Evolutionary conservation across 306 rosid species (phyloP).

Genomic region (Castanea mollissima): DNA sequence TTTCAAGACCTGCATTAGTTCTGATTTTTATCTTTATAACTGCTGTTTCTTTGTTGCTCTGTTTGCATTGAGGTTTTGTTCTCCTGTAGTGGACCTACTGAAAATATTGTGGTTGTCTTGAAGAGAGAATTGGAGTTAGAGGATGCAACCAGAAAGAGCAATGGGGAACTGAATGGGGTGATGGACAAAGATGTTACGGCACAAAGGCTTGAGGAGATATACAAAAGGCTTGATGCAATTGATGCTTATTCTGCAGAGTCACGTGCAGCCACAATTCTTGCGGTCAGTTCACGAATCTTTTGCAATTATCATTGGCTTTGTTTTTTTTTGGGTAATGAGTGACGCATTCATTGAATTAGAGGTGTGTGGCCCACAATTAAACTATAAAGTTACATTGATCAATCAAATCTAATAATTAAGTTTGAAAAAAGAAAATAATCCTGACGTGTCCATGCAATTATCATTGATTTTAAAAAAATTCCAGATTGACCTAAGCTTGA

Average conservation of each 20-base stretch:
- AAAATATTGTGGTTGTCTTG: slow-evolving; percentile 23
- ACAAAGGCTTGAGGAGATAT: slow-evolving; percentile 80
- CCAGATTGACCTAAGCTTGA: background rate
- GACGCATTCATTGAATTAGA: too few species aligned
- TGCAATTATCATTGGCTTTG: slow-evolving; percentile 12
- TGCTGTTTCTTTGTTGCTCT: background rate
- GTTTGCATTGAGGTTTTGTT: slow-evolving; percentile 6
- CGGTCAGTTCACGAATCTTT: slow-evolving; percentile 56
- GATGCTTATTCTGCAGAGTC: slow-evolving; percentile 95
- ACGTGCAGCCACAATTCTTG: slow-evolving; percentile 96
- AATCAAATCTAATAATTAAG: too few species aligned
- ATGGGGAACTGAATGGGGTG: slow-evolving; percentile 35
- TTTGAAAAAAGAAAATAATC: too few species aligned
- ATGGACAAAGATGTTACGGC: slow-evolving; percentile 54
- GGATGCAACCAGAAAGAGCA: slow-evolving; percentile 43
- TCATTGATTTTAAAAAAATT: slow-evolving; percentile 7
- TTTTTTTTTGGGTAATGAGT: too few species aligned
- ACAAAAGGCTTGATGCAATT: slow-evolving; percentile 87
- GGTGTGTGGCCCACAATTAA: too few species aligned
- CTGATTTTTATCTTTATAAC: background rate
- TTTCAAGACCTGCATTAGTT: background rate
- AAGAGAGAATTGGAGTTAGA: slow-evolving; percentile 73
- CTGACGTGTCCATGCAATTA: background rate
- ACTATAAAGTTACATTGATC: too few species aligned
- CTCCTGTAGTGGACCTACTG: background rate